Evolutionary conservation across 2,329 filamentous ascomycete genomes (phyloP).

Genomic region (Fusarium sp.): DNA sequence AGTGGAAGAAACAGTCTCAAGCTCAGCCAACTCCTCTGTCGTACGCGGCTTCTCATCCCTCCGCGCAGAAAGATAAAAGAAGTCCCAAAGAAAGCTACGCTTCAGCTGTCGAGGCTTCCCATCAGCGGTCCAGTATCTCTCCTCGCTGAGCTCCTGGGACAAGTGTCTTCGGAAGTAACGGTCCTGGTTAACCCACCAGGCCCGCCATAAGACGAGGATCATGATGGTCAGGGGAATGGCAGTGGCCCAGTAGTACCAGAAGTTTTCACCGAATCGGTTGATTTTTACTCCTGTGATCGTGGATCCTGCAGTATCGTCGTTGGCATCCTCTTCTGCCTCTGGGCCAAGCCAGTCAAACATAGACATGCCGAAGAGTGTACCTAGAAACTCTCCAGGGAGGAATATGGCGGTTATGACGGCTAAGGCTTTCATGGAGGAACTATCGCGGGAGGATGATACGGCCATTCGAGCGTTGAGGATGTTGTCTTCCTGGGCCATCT

Average conservation of each 20-base stretch:
- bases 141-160: constrained; percentile 60
- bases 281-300: constrained; percentile 23
- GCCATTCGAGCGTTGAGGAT: constrained; percentile 58
- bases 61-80: constrained; percentile 56
- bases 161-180: constrained; percentile 60
- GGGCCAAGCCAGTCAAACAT: constrained; percentile 61
- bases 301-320: not conserved
- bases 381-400: constrained; percentile 60
- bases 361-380: constrained; percentile 60
- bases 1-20: constrained; percentile 37
- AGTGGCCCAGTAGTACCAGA: constrained; percentile 62
- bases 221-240: constrained; percentile 57
- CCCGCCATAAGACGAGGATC: constrained; percentile 58
- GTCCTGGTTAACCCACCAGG: constrained; percentile 62
- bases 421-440: constrained; percentile 61
- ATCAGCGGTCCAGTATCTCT: constrained; percentile 61
- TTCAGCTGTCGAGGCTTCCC: constrained; percentile 57
- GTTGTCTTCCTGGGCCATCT: constrained; percentile 63
- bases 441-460: constrained; percentile 56
- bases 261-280: constrained; percentile 53
- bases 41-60: constrained; percentile 47
- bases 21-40: constrained; percentile 30
- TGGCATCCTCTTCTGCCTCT: constrained; percentile 47
- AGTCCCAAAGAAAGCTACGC: constrained; percentile 58
- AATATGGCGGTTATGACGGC: constrained; percentile 63